These are phyloP conservation scores for Exserohilum turcica DNA, from an alignment of 2,329 filamentous ascomycete genomes.

Conservation along the genomic window DNA sequence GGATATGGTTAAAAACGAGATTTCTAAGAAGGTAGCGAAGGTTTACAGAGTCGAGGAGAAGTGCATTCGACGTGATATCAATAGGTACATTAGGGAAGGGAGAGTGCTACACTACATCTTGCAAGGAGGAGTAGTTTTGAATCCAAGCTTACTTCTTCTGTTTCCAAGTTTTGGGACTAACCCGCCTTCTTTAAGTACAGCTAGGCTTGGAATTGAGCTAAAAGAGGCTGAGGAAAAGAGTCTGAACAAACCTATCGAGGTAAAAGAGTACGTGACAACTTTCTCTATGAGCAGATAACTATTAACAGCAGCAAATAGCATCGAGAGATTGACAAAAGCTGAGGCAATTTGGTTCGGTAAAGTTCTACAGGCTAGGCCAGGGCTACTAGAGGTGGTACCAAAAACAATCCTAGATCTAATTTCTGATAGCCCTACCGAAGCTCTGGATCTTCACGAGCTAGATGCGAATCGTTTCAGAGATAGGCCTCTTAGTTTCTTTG, in stretches of 20 bases:
- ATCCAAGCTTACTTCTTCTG: slow-evolving; percentile 8
- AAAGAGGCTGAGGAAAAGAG: background rate
- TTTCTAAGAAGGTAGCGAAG: slow-evolving; percentile 1
- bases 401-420: slow-evolving; percentile 5
- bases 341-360: slow-evolving; percentile 12
- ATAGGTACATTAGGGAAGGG: slow-evolving; percentile 8
- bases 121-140: background rate
- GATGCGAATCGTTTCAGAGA: slow-evolving; percentile 4
- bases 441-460: slow-evolving; percentile 7
- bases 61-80: slow-evolving; percentile 1
- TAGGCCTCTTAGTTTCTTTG: slow-evolving; percentile 12
- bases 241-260: slow-evolving; percentile 12
- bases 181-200: slow-evolving; percentile 1
- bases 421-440: slow-evolving; percentile 4
- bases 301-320: slow-evolving; percentile 7
- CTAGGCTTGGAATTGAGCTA: slow-evolving; percentile 7
- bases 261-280: slow-evolving; percentile 14
- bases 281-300: background rate
- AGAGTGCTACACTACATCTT: slow-evolving; percentile 9
- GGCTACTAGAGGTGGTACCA: slow-evolving; percentile 5
- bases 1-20: slow-evolving; percentile 13
- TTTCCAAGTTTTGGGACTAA: slow-evolving; percentile 3
- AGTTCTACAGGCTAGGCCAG: slow-evolving; percentile 11
- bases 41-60: background rate
- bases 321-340: slow-evolving; percentile 4